Evolutionary conservation across 129 eudicot species (phyloP), one percentile per base, ranked within the genome.

Genomic region (Flaveria trinervia): DNA sequence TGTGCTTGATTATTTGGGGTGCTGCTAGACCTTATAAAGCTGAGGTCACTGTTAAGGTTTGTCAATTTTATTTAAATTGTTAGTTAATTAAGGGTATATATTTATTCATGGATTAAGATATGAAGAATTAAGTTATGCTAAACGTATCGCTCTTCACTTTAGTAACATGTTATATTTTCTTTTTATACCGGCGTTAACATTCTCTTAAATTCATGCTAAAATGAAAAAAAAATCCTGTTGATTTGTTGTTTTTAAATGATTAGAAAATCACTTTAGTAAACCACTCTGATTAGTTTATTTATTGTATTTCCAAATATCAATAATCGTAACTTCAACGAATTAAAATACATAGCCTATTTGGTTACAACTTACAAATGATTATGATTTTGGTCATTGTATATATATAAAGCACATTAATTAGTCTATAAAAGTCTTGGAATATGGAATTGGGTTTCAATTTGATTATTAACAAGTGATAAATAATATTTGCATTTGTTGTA

Each of bases 1-100:
- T 95, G 65, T 95, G 99, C 77, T 85, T 95, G 88, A 89, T 95
- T 65, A 86, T 95, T 10, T 95, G 99, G 99, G 99, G 94, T 44
- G 94, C 96, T 36, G 96, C 88, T 7, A 76, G 96, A 74, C 92
- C 94, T 77, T 95, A 9, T 81, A 91, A 88, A 83, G 78, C 97
- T 30, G 80, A 95, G 71, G 83, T 92, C 82, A 30, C 88, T 68
- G 89, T 92, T 23, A 92, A 85, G 99, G 99, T 95, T 89, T 70
- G 62, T 65, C 30, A 50, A 48, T 75, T 17, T 30, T 5, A 0
- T 48, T 46, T 49, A 18, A 3, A 61, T 61, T 61, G 30, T 9
- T 8, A 15, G 3, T 13, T 4, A 49, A 45, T 13, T 4, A 49
- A 45, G 54, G 5, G 14, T 49, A 14, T 49, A 49, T 9, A 44